Evolutionary conservation across 1,284 basidiomycete genomes (phyloP), one percentile per base, ranked within the genome.

Genomic region (Wolfiporia cocos): DNA sequence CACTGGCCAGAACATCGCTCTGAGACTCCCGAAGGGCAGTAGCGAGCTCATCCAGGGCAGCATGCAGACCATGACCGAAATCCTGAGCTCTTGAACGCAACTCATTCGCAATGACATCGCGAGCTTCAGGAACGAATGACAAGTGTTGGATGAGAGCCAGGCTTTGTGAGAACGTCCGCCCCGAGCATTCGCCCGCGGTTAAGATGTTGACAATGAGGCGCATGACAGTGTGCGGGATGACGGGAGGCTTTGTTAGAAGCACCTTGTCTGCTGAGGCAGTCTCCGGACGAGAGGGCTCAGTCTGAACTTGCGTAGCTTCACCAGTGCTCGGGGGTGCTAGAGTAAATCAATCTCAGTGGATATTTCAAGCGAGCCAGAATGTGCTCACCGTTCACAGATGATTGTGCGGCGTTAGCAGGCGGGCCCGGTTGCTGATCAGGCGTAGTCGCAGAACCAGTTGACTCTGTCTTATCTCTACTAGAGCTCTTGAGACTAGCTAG

Each of bases 131-230:
- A 46, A 96, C 78, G 59, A 78, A 78, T 0, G 91, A 92, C 18
- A 96, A 68, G 57, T 96, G 83, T 61, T 94, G 91, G 48, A 97
- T 95, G 31, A 95, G 76, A 11, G 82, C 74, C 28, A 96, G 70
- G 31, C 90, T 93, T 56, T 93, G 85, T 50, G 91, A 85, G 75
- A 98, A 98, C 11, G 92, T 94, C 36, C 86, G 76, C 39, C 86
- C 89, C n/a, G 92, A 92, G 60, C 92, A 96, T 69, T 98, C 93
- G 35, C 94, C 93, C 18, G 86, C 75, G 17, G 93, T 95, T 43
- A 97, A 70, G 52, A 96, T 90, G 60, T 97, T 96, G 58, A 96
- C 90, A 46, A 97, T 90, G 31, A 92, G 77, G 30, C 88, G 82
- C 17, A 97, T 73, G 22, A 87, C 82, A 3, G 78, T 62, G 37